Conservation (phyloP, 768 basidiomycete species). For the Aureoboletus auriporus region DNA sequence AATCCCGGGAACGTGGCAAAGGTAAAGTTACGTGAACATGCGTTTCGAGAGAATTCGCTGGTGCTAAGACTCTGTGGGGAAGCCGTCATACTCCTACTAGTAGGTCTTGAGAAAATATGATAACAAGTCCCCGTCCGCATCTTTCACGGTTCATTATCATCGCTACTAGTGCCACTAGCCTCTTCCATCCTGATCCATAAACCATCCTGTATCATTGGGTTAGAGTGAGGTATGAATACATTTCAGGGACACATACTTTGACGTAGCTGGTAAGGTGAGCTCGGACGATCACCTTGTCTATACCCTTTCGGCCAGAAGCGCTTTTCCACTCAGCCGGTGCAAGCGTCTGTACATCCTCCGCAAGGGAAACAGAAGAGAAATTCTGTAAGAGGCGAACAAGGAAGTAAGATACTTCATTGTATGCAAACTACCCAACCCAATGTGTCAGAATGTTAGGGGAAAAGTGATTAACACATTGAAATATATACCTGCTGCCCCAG, state of each 20-base stretch:
- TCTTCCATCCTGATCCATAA: conserved; percentile 46
- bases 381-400: conserved; percentile 59
- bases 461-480: too few relatives aligned
- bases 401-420: conserved; percentile 60
- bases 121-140: too few relatives aligned
- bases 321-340: conserved; percentile 47
- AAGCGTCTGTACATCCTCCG: conserved; percentile 40
- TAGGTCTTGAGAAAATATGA: too few relatives aligned
- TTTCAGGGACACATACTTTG: conserved; percentile 28
- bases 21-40: too few relatives aligned
- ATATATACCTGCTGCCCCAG: conserved; percentile 51
- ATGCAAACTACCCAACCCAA: conserved; percentile 40
- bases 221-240: not conserved
- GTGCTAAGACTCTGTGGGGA: too few relatives aligned
- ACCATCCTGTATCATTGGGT: conserved; percentile 37
- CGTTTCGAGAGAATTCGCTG: too few relatives aligned
- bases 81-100: too few relatives aligned
- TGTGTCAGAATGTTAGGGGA: too few relatives aligned
- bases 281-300: conserved; percentile 50
- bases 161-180: not conserved
- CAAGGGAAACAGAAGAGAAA: conserved; percentile 48
- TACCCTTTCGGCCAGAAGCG: conserved; percentile 43
- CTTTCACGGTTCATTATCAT: too few relatives aligned
- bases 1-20: too few relatives aligned
- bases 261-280: conserved; percentile 53